These are phyloP conservation scores for Sarcodon sp. DNA, from an alignment of 768 basidiomycete species.

Conservation along the genomic window DNA sequence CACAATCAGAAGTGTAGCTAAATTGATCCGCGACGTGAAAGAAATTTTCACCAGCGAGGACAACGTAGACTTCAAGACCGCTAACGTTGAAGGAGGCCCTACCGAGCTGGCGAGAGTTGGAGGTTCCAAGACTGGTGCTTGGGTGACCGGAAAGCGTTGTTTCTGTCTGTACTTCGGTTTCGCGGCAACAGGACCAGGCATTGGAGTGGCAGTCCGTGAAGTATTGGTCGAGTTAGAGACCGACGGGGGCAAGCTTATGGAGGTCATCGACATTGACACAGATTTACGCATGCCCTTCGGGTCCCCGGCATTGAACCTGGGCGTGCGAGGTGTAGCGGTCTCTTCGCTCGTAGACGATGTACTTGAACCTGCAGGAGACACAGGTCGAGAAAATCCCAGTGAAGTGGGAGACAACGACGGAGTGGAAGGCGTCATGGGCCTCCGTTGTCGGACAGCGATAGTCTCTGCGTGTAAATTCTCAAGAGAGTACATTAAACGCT, in stretches of 20 bases:
- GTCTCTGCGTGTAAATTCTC: conserved; percentile 14
- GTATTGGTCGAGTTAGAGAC: conserved; percentile 12
- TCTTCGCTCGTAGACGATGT: conserved; percentile 64
- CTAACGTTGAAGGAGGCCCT: neutral
- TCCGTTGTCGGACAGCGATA: conserved; percentile 22
- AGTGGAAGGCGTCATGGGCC: conserved; percentile 9
- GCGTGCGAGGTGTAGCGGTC: conserved; percentile 58
- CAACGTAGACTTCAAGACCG: neutral
- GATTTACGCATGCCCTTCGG: conserved; percentile 14
- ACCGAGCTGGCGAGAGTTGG: too few species aligned
- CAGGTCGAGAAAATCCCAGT: conserved; percentile 35
- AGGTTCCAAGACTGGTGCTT: neutral
- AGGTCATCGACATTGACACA: conserved; percentile 14
- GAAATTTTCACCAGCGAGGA: too few species aligned
- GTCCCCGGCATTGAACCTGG: conserved; percentile 21
- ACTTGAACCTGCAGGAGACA: conserved; percentile 19
- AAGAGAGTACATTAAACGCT: conserved; percentile 7
- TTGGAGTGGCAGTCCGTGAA: conserved; percentile 12
- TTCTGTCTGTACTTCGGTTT: neutral
- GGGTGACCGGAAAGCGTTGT: neutral
- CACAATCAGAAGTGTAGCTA: conserved; percentile 16
- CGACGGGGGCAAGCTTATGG: conserved; percentile 11
- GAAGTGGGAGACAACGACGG: conserved; percentile 34
- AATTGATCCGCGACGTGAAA: too few species aligned
- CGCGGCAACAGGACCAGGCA: conserved; percentile 8